Conservation (phyloP, 164 flowering plant species). For the Piper longum region DNA sequence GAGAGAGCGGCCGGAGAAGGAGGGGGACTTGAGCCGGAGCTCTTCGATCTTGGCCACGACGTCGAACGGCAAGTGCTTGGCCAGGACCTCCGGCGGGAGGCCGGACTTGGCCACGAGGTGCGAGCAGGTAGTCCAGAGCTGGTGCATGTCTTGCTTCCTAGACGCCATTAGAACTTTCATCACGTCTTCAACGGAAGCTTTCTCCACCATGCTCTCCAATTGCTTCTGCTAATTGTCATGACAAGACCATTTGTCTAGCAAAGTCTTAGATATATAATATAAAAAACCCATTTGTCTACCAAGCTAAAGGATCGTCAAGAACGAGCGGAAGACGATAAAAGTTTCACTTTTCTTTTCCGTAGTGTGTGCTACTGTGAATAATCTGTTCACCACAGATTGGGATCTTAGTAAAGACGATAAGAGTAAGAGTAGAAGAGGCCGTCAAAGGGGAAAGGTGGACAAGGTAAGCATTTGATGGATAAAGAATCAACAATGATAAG, state of each 20-base stretch:
- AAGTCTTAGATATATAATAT: not conserved
- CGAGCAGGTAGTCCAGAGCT: constrained; percentile 92
- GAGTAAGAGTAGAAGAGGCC: not conserved
- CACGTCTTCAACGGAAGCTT: constrained; percentile 60
- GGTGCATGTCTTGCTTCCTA: constrained; percentile 97
- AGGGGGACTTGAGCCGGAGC: constrained; percentile 70
- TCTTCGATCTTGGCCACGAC: constrained; percentile 84
- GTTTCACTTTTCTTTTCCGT: not conserved
- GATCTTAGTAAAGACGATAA: not conserved
- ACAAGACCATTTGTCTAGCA: not conserved
- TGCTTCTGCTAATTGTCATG: constrained; percentile 44
- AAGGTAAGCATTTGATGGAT: constrained; percentile 2
- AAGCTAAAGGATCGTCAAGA: not conserved
- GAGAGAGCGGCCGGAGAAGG: constrained; percentile 40
- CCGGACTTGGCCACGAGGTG: constrained; percentile 94
- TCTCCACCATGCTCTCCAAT: constrained; percentile 43
- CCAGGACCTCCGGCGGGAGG: constrained; percentile 84
- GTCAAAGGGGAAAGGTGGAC: not conserved
- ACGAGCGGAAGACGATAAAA: not conserved
- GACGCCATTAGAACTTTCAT: constrained; percentile 93
- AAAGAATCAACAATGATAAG: constrained; percentile 23
- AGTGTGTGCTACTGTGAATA: not conserved
- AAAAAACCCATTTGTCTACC: not conserved
- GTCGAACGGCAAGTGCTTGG: constrained; percentile 89
- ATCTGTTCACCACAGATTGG: not conserved